phyloP scores from a whole-genome alignment of 768 basidiomycete genomes.

The Suillus fuscotomentosus region DNA sequence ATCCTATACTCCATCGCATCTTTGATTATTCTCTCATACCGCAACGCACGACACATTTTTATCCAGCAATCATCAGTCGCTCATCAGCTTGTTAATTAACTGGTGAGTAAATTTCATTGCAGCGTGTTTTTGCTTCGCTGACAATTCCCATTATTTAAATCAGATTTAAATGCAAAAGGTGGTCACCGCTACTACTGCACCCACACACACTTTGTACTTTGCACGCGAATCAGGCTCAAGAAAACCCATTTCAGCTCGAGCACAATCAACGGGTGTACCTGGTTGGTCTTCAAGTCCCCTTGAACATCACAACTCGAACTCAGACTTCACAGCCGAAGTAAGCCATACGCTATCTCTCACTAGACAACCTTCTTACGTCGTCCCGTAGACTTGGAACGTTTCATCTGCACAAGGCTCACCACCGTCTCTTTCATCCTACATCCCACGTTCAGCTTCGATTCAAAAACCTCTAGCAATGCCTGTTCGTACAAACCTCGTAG shows the following conservation, averaged over 20 bases:
- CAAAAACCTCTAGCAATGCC: slow-evolving; percentile 49
- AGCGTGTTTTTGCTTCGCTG: slow-evolving; percentile 6
- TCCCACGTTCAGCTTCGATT: slow-evolving; percentile 30
- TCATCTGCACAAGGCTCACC: slow-evolving; percentile 39
- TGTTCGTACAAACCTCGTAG: slow-evolving; percentile 36
- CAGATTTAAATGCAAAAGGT: slow-evolving; percentile 70
- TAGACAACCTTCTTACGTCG: slow-evolving; percentile 17
- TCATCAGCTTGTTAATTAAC: slow-evolving; percentile 43
- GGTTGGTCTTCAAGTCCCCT: slow-evolving; percentile 47
- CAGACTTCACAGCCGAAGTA: slow-evolving; percentile 41
- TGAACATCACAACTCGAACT: slow-evolving; percentile 33
- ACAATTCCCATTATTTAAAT: slow-evolving; percentile 25
- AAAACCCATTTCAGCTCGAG: slow-evolving; percentile 28
- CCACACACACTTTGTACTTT: slow-evolving; percentile 32
- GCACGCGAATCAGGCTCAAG: slow-evolving; percentile 36
- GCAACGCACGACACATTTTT: slow-evolving; percentile 40
- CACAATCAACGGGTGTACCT: slow-evolving; percentile 33
- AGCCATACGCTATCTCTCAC: slow-evolving; percentile 24
- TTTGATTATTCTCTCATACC: slow-evolving; percentile 50
- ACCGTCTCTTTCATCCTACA: slow-evolving; percentile 32
- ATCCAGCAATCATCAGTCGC: slow-evolving; percentile 46
- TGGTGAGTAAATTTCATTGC: slow-evolving; percentile 33
- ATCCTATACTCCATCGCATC: slow-evolving; percentile 41
- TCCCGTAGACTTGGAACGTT: slow-evolving; percentile 48
- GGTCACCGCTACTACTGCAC: slow-evolving; percentile 55